Evolutionary conservation across 768 basidiomycete genomes (phyloP).

Genomic region (Hygrocybe coccinea): DNA sequence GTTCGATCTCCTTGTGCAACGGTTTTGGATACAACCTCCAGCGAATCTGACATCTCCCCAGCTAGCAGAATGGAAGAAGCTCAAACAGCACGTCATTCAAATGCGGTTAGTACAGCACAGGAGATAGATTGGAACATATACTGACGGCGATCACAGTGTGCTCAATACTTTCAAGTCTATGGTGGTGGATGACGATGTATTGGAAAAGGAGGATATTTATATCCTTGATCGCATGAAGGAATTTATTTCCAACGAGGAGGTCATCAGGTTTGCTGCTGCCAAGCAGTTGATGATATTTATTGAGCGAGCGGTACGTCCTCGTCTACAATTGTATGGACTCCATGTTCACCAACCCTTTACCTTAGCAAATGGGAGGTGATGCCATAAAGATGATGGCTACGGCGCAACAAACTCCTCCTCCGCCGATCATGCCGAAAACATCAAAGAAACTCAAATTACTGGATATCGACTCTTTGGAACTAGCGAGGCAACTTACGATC

Average conservation of each 20-base stretch:
- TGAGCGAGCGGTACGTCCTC: constrained; percentile 66
- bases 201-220: constrained; percentile 81
- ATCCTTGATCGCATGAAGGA: constrained; percentile 79
- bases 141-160: constrained; percentile 46
- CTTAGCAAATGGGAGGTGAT: constrained; percentile 50
- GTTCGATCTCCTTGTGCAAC: constrained; percentile 71
- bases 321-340: neutral
- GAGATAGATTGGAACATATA: neutral
- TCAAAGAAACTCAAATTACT: constrained; percentile 71
- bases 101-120: constrained; percentile 59
- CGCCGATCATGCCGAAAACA: constrained; percentile 68
- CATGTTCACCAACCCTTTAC: constrained; percentile 7
- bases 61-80: constrained; percentile 69
- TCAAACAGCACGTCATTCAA: constrained; percentile 84
- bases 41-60: constrained; percentile 57
- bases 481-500: constrained; percentile 90
- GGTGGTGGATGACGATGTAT: constrained; percentile 75
- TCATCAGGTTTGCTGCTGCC: constrained; percentile 60
- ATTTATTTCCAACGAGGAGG: constrained; percentile 66
- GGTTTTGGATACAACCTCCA: constrained; percentile 78
- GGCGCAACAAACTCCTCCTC: constrained; percentile 57
- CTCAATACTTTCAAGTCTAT: constrained; percentile 88
- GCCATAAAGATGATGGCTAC: constrained; percentile 49
- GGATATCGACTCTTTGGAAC: constrained; percentile 84
- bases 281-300: constrained; percentile 71